Evolutionary conservation across 208 protist species (phyloP).

Genomic region (Trypanosoma avium): DNA sequence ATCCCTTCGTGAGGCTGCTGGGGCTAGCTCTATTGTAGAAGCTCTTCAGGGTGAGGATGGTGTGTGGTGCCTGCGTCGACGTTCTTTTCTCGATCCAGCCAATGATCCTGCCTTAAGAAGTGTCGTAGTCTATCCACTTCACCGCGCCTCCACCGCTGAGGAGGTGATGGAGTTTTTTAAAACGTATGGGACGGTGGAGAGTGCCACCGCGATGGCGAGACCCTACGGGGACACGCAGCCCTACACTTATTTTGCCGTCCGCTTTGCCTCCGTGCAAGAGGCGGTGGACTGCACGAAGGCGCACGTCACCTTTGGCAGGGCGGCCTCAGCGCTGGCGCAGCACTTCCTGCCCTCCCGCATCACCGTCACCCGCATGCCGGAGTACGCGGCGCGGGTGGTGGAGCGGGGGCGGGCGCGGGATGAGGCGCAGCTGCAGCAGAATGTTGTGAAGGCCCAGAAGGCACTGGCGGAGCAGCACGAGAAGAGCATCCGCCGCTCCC

Average conservation of each 20-base stretch:
- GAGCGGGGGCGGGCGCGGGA: conserved; percentile 7
- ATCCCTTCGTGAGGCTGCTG: conserved; percentile 20
- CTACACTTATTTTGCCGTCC: conserved; percentile 15
- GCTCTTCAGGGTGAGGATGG: conserved; percentile 11
- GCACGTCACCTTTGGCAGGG: conserved; percentile 19
- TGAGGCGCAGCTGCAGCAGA: conserved; percentile 29
- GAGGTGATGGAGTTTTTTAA: conserved; percentile 31
- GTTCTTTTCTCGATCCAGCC: conserved; percentile 18
- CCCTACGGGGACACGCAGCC: conserved; percentile 16
- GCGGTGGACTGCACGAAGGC: conserved; percentile 9
- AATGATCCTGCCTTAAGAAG: conserved; percentile 32
- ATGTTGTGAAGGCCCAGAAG: conserved; percentile 34
- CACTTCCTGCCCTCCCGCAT: conserved; percentile 32
- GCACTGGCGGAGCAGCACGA: conserved; percentile 21
- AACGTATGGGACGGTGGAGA: conserved; percentile 18
- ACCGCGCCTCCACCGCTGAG: conserved; percentile 19
- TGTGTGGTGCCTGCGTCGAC: conserved; percentile 29
- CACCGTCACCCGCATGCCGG: conserved; percentile 11
- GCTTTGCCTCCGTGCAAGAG: conserved; percentile 20
- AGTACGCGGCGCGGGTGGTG: conserved; percentile 15
- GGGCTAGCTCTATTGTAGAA: conserved; percentile 15
- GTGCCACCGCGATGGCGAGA: neutral
- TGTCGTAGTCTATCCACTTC: conserved; percentile 33
- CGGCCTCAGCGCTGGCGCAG: conserved; percentile 24
- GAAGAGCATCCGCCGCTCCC: conserved; percentile 14